phyloP scores from a whole-genome alignment of 208 protist species.

The Trypanosoma mega region DNA sequence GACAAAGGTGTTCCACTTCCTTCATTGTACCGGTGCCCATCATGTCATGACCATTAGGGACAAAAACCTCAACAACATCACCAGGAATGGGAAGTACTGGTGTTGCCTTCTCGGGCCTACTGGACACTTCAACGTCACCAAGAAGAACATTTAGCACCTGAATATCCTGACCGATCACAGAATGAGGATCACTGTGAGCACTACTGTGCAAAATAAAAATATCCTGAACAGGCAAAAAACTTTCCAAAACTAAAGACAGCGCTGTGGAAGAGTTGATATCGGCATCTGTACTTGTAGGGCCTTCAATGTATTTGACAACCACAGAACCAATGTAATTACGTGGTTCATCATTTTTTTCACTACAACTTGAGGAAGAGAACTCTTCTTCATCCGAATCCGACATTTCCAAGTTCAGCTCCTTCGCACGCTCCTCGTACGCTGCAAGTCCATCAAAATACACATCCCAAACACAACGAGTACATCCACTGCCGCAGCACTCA shows the following conservation, averaged over 20 bases:
- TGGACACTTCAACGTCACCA: neutral
- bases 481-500: slow-evolving; percentile 88
- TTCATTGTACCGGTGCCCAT: slow-evolving; percentile 1
- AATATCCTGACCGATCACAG: slow-evolving; percentile 4
- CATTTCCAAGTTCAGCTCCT: neutral
- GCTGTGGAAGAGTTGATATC: slow-evolving; percentile 13
- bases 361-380: neutral
- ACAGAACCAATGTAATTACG: slow-evolving; percentile 71
- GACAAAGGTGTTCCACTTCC: slow-evolving; percentile 60
- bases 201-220: slow-evolving; percentile 8
- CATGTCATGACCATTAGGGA: slow-evolving; percentile 60
- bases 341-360: slow-evolving; percentile 22
- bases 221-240: slow-evolving; percentile 24
- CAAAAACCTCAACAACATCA: slow-evolving; percentile 76
- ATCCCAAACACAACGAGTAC: slow-evolving; percentile 88
- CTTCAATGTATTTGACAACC: slow-evolving; percentile 63
- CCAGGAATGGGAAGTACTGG: slow-evolving; percentile 32
- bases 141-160: slow-evolving; percentile 23
- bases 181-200: neutral
- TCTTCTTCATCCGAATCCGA: slow-evolving; percentile 16
- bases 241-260: slow-evolving; percentile 19
- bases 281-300: slow-evolving; percentile 5
- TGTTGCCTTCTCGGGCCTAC: neutral
- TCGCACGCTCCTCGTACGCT: slow-evolving; percentile 41
- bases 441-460: slow-evolving; percentile 82